Evolutionary conservation across 2,329 filamentous ascomycete species (phyloP), one percentile per base, ranked within the genome.

Genomic region (Alternaria triticimaculans): DNA sequence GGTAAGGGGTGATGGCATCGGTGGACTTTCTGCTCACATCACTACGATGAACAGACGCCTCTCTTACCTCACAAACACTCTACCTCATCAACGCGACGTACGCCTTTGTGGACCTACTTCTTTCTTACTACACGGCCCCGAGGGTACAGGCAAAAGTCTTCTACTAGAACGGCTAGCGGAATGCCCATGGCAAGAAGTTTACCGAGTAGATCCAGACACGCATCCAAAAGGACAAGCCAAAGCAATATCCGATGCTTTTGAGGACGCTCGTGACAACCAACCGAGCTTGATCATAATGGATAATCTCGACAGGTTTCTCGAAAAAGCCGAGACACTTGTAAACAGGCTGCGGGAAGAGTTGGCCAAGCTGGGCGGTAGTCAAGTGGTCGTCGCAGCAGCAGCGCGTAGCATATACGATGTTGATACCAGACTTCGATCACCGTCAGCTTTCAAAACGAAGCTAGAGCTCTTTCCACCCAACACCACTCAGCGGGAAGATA

Each of bases 281-380:
- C 93, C 93, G 0, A 93, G 91, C 74, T 86, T 96, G 14, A 84
- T 97, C 23, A 79, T 96, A 3, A 90, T 97, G 58, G 94, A 97
- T 77, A 85, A 92, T 58, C 82, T 97, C 15, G 90, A 95, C 44
- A 84, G 86, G 43, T 82, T 97, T 45, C 66, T 80, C 11, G 70
- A 70, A 15, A 79, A 78, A 54, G 75, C 75, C 4, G 76, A 78
- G 23, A 62, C 67, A 4, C 55, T 79, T 8, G 68, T 75, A 1
- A 65, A 63, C 10, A 67, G 63, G 26, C 63, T 80, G 20, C 69
- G 66, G 28, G 18, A 53, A 15, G 76, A 80, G 53, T 37, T 90
- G 11, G 87, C 89, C 63, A 81, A 81, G 23, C 80, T 92, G 4
- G 78, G 81, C 48, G 80, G 80, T 60, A 79, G 87, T 8, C 85